Percentiles rank a stretch among this genome's conserved stretches.
phyloP scores from a whole-genome alignment of 345 rosid genomes.

The Pistacia integerrima region DNA sequence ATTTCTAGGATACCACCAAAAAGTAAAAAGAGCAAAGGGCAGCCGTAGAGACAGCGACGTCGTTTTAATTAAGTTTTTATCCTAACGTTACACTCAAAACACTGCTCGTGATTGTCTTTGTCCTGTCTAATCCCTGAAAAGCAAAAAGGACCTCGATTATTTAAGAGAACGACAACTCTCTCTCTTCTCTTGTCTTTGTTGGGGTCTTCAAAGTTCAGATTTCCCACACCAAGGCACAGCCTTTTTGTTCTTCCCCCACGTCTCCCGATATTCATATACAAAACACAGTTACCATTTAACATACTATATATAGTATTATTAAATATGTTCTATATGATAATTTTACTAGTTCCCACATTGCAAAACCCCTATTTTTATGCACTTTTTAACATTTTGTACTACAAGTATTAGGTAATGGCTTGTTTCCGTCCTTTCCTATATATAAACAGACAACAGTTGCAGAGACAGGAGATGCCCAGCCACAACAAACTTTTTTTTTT shows the following conservation, averaged over 20 bases:
- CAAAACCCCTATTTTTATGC: too few relatives aligned
- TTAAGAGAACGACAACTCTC: not conserved
- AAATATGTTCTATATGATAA: too few relatives aligned
- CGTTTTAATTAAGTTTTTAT: too few relatives aligned
- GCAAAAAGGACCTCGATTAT: not conserved
- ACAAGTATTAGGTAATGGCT: not conserved
- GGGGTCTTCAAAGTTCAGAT: not conserved
- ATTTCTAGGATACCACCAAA: not conserved
- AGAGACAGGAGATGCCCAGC: not conserved
- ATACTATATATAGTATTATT: too few relatives aligned
- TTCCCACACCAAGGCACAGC: not conserved
- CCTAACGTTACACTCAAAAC: not conserved
- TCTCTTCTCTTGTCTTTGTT: not conserved
- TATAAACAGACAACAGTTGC: not conserved
- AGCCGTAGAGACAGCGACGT: not conserved
- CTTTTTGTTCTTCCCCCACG: constrained; percentile 7
- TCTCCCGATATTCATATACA: not conserved
- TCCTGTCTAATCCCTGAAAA: not conserved
- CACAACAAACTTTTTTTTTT: not conserved
- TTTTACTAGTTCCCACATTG: too few relatives aligned
- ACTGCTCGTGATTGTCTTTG: not conserved
- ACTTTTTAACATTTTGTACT: not conserved
- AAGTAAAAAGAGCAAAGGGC: not conserved
- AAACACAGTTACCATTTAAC: too few relatives aligned
- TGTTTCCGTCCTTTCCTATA: not conserved